A percentile compares a stretch with the other conserved stretches of the same genome.
These are phyloP conservation scores for Thermomucor indicae-seudaticae DNA, from an alignment of 371 early-diverging fungal species.

Conservation along the genomic window DNA sequence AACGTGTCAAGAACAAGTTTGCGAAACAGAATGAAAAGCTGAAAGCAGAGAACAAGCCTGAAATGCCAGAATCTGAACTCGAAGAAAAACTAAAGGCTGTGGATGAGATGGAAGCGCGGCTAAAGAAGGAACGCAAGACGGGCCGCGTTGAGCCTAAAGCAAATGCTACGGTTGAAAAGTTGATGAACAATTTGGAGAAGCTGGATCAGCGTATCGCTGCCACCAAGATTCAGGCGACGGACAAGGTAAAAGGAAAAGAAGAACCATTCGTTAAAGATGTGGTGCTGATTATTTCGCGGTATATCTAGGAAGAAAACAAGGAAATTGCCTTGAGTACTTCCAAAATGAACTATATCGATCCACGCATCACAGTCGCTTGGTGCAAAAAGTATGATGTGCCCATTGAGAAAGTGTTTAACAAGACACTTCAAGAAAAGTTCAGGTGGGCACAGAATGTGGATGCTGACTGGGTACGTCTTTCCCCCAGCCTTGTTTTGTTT, in stretches of 20 bases:
- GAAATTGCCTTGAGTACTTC: slow-evolving; percentile 96
- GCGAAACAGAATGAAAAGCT: slow-evolving; percentile 73
- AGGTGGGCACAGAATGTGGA: slow-evolving; percentile 90
- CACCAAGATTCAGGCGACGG: slow-evolving; percentile 62
- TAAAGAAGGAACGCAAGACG: slow-evolving; percentile 48
- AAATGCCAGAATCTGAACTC: slow-evolving; percentile 47
- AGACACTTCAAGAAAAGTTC: slow-evolving; percentile 90
- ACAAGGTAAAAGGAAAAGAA: too few relatives aligned
- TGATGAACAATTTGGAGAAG: slow-evolving; percentile 60
- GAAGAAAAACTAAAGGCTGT: slow-evolving; percentile 53
- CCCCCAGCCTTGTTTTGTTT: too few relatives aligned
- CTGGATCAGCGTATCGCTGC: slow-evolving; percentile 66
- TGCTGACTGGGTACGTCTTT: slow-evolving; percentile 50
- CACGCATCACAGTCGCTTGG: slow-evolving; percentile 95
- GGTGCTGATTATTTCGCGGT: too few relatives aligned
- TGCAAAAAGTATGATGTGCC: slow-evolving; percentile 85
- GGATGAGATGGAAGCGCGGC: slow-evolving; percentile 37
- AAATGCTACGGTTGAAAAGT: slow-evolving; percentile 52
- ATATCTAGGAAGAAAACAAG: too few relatives aligned
- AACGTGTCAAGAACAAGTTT: slow-evolving; percentile 53
- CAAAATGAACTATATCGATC: slow-evolving; percentile 98
- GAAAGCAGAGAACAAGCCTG: slow-evolving; percentile 52
- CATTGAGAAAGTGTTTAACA: slow-evolving; percentile 89
- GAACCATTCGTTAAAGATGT: too few relatives aligned
- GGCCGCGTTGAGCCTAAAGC: slow-evolving; percentile 34